Base-by-base conservation (phyloP, 1,284 basidiomycete species). In the Ustilago crameri region DNA sequence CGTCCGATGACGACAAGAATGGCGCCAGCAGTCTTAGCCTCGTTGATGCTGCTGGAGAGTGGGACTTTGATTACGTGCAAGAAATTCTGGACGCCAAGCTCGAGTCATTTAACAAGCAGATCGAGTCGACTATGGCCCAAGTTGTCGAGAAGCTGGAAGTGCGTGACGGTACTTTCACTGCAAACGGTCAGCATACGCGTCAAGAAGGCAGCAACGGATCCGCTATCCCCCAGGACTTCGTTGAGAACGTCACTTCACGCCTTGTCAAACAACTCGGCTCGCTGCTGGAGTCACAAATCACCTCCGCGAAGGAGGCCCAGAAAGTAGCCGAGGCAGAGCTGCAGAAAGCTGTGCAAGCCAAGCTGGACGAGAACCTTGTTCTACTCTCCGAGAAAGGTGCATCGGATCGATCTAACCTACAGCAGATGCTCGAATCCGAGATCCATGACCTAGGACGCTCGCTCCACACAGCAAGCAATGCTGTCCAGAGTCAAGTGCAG, bases 51-150 rank as follows among this genome's bases (percentile, higher is more conserved):
- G 48, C 58, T 0, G 75, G 69, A 50, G 75, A 77, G 18, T 63
- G 66, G 46, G 73, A 79, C 64, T 79, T 77, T 46, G 77, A 79
- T 67, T 77, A 76, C 40, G 73, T 79, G 18, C 66, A 69, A 24
- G 75, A 77, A 9, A 50, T 66, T 18, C 54, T 79, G 14, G 77
- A 79, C 10, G 35, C 42, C 27, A 76, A 76, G 66, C 61, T 76
- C 7, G 37, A 43, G 26, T 55, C 57, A 22, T 68, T 76, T 24
- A 58, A 70, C 35, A 51, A 57, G 24, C 57, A 74, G 37, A 58
- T 78, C n/a, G 61, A 72, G 50, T 22, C 43, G 8, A 52, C 57
- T 9, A 54, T 78, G 43, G 49, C 71, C 12, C 45, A 62, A 20
- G 50, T 66, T 2, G 22, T 70, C 4, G 63, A 63, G 26, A 65